Evolutionary conservation across 192 early-diverging fungal species (phyloP).

Genomic region (Gamsiella multidivaricata): DNA sequence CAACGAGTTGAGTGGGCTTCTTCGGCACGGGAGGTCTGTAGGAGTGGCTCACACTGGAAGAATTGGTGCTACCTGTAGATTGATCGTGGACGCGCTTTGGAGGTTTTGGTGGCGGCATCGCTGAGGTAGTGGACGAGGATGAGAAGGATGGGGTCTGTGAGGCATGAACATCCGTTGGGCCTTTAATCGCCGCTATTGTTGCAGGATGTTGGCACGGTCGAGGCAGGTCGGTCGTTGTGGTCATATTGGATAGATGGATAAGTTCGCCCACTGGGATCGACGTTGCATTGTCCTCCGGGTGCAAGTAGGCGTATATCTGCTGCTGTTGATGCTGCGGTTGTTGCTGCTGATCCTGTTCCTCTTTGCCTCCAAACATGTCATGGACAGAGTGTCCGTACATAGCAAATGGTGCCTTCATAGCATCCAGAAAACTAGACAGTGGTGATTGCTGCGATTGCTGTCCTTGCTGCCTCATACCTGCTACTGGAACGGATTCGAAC

Average conservation of each 20-base stretch:
- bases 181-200: no score
- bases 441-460: background rate
- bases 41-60: slow-evolving; percentile 23
- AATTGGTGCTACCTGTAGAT: slow-evolving; percentile 43
- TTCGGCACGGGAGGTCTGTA: slow-evolving; percentile 38
- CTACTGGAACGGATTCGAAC: background rate
- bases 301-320: background rate
- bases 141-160: background rate
- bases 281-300: background rate
- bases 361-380: slow-evolving; percentile 1
- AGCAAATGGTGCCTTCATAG: slow-evolving; percentile 2
- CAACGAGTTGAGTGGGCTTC: slow-evolving; percentile 22
- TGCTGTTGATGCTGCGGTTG: slow-evolving; percentile 10
- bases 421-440: slow-evolving; percentile 11
- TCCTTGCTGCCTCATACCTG: background rate
- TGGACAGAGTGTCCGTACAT: background rate
- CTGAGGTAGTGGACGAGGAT: background rate
- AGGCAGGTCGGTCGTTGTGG: no score
- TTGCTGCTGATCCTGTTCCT: slow-evolving; percentile 2
- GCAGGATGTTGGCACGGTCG: no score
- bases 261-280: background rate
- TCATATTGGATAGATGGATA: background rate
- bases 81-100: slow-evolving; percentile 32
- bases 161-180: no score
- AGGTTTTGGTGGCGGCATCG: slow-evolving; percentile 28